Base-by-base conservation (phyloP, 2,329 filamentous ascomycete species). In the Thielaviopsis cerberus region DNA sequence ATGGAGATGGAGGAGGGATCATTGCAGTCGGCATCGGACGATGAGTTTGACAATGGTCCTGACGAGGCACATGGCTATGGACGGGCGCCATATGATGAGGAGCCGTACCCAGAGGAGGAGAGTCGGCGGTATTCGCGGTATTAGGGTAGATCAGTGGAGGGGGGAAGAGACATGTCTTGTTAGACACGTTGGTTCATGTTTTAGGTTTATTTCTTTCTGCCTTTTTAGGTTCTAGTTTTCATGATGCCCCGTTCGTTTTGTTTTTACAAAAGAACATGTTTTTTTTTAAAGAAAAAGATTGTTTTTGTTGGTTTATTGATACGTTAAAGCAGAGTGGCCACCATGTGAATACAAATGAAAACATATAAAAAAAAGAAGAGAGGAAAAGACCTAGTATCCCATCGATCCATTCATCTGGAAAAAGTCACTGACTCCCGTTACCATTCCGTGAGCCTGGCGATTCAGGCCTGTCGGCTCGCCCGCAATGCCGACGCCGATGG, bases 281-380 rank as follows among this genome's bases (percentile, higher is more conserved):
- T n/a, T n/a, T n/a, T n/a, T n/a, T n/a, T n/a, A n/a, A n/a, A n/a
- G n/a, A n/a, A n/a, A n/a, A n/a, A n/a, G 25, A 17, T 41, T 54
- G 11, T n/a, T 54, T 54, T 54, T 24, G 22, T 41, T 54, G 7
- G 7, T 41, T 37, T 54, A 55, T 68, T 71, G 57, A 17, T 53
- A 6, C 5, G 27, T 30, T 30, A 11, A 30, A 30, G 27, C 27
- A 30, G 5, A 30, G 27, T n/a, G n/a, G n/a, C n/a, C n/a, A n/a
- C n/a, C n/a, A n/a, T n/a, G n/a, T n/a, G n/a, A n/a, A n/a, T n/a
- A n/a, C n/a, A n/a, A n/a, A n/a, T n/a, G n/a, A n/a, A n/a, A n/a
- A n/a, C 27, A 30, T 30, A 6, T 6, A 30, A 30, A 11, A 30
- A 30, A 5, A 30, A 30, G 27, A 11, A 30, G 27, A 11, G 22